Base-by-base conservation (phyloP, 2,329 filamentous ascomycete genomes). In the Fusarium ambrosium region DNA sequence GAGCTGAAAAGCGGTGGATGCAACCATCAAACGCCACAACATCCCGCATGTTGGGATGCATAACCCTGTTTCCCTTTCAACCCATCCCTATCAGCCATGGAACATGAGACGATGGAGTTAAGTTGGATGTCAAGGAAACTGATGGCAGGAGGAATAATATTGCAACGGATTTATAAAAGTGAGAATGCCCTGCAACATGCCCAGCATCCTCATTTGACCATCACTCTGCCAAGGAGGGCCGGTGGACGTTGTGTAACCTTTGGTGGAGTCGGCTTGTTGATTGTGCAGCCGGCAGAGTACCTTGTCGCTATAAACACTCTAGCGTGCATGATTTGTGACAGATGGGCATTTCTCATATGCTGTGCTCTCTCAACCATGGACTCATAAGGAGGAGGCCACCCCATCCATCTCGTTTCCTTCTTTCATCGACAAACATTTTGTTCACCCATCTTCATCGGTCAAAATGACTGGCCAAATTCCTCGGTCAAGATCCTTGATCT, bases 171-270 rank as follows among this genome's bases (percentile, higher is more conserved):
- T 53, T 13, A 16, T 13, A 8, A 4, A 4, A 5, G 9, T 6
- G 20, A 14, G 6, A 14, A 13, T 20, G 10, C n/a, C 10, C 10
- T 32, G 4, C 18, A 32, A 32, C 16, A 32, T 10, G 9, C 1
- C 6, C 18, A 13, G 6, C 27, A 53, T 9, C 10, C 6, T 10
- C 22, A 18, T 20, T 32, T 27, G 9, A 13, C 24, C 27, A 53
- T 32, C 3, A 6, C 24, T 27, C 10, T 10, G 48, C 18, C 9
- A 29, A 20, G 27, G 48, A 53, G 27, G 18, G 27, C 43, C 10
- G 27, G 48, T 32, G 18, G 48, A 48, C 11, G 45, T 34, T 58
- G 58, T 69, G 67, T 51, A 69, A 69, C 65, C 62, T 51, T 34
- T 27, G 6, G 34, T 27, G n/a, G 37, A 41, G 67, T n/a, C 43